Evolutionary conservation across 176 grass and related monocot genomes (phyloP), one percentile per base, ranked within the genome.

Genomic region (Tillandsia leiboldiana): DNA sequence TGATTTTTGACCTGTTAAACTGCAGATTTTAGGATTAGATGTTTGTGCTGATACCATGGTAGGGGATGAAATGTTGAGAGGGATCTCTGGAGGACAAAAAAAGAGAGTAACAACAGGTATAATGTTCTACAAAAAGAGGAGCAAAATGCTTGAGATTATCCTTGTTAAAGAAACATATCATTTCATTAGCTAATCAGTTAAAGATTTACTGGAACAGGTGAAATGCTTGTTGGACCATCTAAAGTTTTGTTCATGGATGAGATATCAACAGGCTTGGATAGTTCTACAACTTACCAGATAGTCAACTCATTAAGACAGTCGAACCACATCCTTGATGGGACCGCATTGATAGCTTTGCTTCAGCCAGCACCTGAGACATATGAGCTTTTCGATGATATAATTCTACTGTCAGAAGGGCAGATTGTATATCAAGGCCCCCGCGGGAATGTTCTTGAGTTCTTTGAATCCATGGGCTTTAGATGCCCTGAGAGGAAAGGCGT

Each of bases 401-500:
- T 80, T 48, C 77, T 80, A 12, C 26, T 80, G 9, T 80, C 69
- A 49, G 77, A 80, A 12, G 77, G 77, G 28, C 49, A 67, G 63
- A 80, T 80, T 51, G 70, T 71, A 48, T 80, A 80, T 42, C 69
- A 73, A 65, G 77, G 77, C 26, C 61, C 70, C 17, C 50, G 62
- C 48, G 70, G 58, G 58, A 1, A 73, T 67, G 63, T 67, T 26
- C 70, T 80, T 53, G 63, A 54, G 42, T 80, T 73, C 59, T 80
- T 80, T 28, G 61, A 80, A 66, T 71, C 13, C 12, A 67, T 72
- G 49, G 70, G 70, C 12, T 80, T 80, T 51, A 49, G 33, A 58
- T 80, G 77, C 51, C 77, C 77, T 24, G 70, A 80, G 15, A 80
- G 77, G 63, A 80, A 80, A 51, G 70, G 15, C 47, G 77, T 73